A percentile compares a stretch with the other conserved stretches of the same genome.
Evolutionary conservation across 805 yeast species (phyloP).

Genomic region (Nakazawaea anatomiae): DNA sequence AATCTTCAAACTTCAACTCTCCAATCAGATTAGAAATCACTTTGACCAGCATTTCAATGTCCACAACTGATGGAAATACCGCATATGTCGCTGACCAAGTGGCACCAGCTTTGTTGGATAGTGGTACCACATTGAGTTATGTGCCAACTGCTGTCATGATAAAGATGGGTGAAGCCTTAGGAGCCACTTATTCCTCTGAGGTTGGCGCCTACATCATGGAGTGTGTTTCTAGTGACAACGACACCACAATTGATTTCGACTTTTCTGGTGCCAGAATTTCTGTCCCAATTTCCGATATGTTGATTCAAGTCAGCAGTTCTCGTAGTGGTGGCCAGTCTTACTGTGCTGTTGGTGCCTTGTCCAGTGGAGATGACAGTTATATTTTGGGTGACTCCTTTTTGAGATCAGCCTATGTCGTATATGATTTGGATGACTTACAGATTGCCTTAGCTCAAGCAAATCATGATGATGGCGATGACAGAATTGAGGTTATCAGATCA

Average conservation of each 20-base stretch:
- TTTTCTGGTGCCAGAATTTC: conserved; percentile 54
- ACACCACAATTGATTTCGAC: conserved; percentile 33
- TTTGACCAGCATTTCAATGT: conserved; percentile 28
- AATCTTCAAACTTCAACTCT: conserved; percentile 22
- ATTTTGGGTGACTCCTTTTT: conserved; percentile 52
- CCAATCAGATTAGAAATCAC: conserved; percentile 47
- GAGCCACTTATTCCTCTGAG: conserved; percentile 34
- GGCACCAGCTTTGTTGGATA: conserved; percentile 43
- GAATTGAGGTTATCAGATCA: conserved; percentile 39
- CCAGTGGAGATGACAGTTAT: conserved; percentile 26
- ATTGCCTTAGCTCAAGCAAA: conserved; percentile 43
- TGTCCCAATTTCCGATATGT: conserved; percentile 36
- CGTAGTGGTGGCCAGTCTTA: conserved; percentile 12
- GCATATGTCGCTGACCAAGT: conserved; percentile 20
- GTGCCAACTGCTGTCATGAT: conserved; percentile 30
- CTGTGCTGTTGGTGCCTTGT: conserved; percentile 40
- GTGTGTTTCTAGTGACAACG: conserved; percentile 31
- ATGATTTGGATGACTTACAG: conserved; percentile 40
- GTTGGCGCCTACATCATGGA: conserved; percentile 40
- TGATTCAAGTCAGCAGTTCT: conserved; percentile 14
- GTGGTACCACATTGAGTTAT: conserved; percentile 50
- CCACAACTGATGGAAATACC: conserved; percentile 11
- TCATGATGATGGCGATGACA: conserved; percentile 17
- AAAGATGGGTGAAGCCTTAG: conserved; percentile 23
- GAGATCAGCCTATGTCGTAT: conserved; percentile 47